Base-by-base conservation (phyloP, 768 basidiomycete genomes). In the Suillus subluteus region DNA sequence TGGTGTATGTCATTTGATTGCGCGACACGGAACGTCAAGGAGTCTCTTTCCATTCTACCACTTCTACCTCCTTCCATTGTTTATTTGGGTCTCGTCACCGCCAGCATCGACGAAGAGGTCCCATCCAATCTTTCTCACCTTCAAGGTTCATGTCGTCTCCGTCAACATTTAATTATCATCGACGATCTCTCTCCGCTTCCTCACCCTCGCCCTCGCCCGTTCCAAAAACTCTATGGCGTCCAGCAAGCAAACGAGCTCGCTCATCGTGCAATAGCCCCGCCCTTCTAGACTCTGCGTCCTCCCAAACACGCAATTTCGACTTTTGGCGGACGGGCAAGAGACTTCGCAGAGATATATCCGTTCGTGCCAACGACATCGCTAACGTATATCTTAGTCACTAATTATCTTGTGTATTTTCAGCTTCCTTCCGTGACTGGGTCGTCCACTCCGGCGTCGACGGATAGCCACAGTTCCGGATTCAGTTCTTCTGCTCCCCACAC, bases 271-370 rank as follows among this genome's bases (percentile, higher is more conserved):
- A 75, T 65, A 73, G 73, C 58, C 77, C 81, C 40, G 74, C 76
- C 55, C 70, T 76, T 69, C 74, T 77, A 67, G 74, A 81, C 70
- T 65, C 67, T 15, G 73, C 76, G 40, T 75, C 80, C 11, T 69
- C 81, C 7, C 82, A 82, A 64, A 86, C 80, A 74, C 84, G 83
- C 82, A 86, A 84, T 71, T 76, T 84, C 37, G 87, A 88, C 67
- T 72, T 77, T 35, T 86, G 84, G 83, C 78, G 84, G 67, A 81
- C 82, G 64, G 83, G 84, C 35, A 90, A 90, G 72, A 79, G 85
- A 63, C 81, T 82, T 40, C 85, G 87, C 30, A 75, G 82, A 63
- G 83, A 85, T 66, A 66, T 76, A 55, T 79, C 82, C 23, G 88
- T 88, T 70, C 70, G 86, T 66, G 37, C 63, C 37, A 55, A 65